Evolutionary conservation across 192 early-diverging fungal genomes (phyloP).

Genomic region (Coemansia sp.): DNA sequence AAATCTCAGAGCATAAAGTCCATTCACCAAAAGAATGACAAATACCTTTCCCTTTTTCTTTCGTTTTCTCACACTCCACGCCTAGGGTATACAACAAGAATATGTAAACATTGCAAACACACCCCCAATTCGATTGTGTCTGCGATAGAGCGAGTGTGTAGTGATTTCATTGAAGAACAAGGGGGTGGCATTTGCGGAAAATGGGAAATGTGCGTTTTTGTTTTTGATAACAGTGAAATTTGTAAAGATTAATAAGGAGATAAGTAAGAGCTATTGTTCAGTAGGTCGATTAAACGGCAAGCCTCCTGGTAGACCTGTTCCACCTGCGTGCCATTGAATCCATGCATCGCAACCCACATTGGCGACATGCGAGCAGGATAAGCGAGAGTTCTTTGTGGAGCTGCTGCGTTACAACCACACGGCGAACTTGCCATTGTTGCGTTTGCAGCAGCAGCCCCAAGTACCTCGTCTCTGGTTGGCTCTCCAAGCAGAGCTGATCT

Average conservation of each 20-base stretch:
- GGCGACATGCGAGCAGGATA: slow-evolving; percentile 34
- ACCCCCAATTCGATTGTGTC: background rate
- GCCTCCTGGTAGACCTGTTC: slow-evolving; percentile 31
- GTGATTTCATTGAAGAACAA: background rate
- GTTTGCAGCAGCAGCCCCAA: background rate
- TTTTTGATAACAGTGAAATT: background rate
- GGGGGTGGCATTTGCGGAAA: background rate
- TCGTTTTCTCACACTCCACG: background rate
- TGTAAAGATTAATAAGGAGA: slow-evolving; percentile 38
- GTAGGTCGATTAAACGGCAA: slow-evolving; percentile 33
- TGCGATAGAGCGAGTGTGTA: background rate
- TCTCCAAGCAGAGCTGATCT: slow-evolving; percentile 3
- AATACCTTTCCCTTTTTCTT: background rate
- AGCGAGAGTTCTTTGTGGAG: slow-evolving; percentile 10
- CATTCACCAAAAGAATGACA: background rate
- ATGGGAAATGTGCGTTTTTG: background rate
- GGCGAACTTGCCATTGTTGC: background rate
- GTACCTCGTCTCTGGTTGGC: background rate
- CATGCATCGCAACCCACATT: slow-evolving; percentile 49
- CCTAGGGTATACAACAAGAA: background rate
- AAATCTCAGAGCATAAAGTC: background rate
- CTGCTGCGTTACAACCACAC: slow-evolving; percentile 4
- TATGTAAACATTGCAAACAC: background rate
- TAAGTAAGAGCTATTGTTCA: slow-evolving; percentile 51
- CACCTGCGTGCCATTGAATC: slow-evolving; percentile 34